A percentile compares a stretch with the other conserved stretches of the same genome.
These are phyloP conservation scores for Gossypium australe DNA, from an alignment of 345 rosid species.

Conservation along the genomic window DNA sequence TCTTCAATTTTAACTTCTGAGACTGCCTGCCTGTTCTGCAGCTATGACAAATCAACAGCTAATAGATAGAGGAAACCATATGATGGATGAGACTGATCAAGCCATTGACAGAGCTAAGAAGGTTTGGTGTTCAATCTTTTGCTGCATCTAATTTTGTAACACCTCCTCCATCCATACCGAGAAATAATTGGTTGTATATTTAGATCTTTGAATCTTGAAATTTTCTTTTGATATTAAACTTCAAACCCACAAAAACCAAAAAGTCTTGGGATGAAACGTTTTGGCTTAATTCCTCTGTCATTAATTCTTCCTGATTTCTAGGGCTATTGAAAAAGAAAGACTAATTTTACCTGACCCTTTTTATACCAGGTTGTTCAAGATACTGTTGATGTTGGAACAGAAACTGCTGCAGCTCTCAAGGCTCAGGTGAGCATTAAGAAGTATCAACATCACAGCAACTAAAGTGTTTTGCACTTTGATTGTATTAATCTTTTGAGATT, in stretches of 20 bases:
- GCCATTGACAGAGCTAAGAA: conserved; percentile 84
- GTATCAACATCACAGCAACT: conserved; percentile 1
- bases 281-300: background rate
- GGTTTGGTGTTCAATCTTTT: conserved; percentile 27
- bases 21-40: conserved; percentile 26
- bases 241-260: conserved; percentile 1
- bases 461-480: conserved; percentile 11
- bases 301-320: background rate
- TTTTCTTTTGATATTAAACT: background rate
- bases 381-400: conserved; percentile 80
- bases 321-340: background rate
- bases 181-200: background rate
- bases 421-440: conserved; percentile 62
- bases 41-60: conserved; percentile 88
- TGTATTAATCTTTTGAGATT: background rate
- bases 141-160: background rate
- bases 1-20: conserved; percentile 15
- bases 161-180: background rate
- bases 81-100: conserved; percentile 95
- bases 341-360: conserved; percentile 2
- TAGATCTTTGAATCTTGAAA: background rate
- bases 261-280: background rate
- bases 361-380: conserved; percentile 72
- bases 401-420: conserved; percentile 85
- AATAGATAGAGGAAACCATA: conserved; percentile 59